Percentiles rank a stretch among this genome's conserved stretches.
Conservation (phyloP, 2,329 filamentous ascomycete genomes). For the Bipolaris zeicola region DNA sequence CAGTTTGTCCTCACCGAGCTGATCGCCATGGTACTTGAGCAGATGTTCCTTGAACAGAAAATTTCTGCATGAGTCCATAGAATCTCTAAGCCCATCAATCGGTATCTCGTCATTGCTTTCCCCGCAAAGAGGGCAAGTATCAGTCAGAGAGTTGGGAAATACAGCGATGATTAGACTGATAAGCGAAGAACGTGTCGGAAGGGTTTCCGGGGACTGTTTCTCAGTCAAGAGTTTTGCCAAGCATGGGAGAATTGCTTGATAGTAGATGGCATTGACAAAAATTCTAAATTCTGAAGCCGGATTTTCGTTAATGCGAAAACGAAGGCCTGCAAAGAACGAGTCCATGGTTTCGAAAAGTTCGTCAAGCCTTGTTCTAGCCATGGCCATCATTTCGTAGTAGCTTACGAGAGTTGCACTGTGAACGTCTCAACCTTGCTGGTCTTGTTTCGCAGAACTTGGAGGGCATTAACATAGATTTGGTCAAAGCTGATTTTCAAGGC, state of each 20-base stretch:
- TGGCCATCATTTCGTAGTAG: not conserved
- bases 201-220: too few relatives aligned
- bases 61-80: not conserved
- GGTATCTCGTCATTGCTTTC: too few relatives aligned
- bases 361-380: not conserved
- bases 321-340: not conserved
- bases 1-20: not conserved
- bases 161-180: too few relatives aligned
- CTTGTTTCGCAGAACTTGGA: not conserved
- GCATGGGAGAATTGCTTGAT: too few relatives aligned
- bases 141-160: too few relatives aligned
- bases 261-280: not conserved
- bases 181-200: too few relatives aligned
- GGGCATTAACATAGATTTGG: not conserved
- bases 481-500: not conserved
- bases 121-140: too few relatives aligned
- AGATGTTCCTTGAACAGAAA: not conserved
- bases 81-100: too few relatives aligned
- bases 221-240: too few relatives aligned
- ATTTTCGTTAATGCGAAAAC: accelerated
- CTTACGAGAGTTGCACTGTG: not conserved
- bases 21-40: not conserved
- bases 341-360: not conserved
- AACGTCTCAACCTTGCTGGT: not conserved
- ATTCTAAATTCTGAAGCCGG: not conserved